Base-by-base conservation (phyloP, 2,329 filamentous ascomycete species). In the Fusarium protoensiforme region DNA sequence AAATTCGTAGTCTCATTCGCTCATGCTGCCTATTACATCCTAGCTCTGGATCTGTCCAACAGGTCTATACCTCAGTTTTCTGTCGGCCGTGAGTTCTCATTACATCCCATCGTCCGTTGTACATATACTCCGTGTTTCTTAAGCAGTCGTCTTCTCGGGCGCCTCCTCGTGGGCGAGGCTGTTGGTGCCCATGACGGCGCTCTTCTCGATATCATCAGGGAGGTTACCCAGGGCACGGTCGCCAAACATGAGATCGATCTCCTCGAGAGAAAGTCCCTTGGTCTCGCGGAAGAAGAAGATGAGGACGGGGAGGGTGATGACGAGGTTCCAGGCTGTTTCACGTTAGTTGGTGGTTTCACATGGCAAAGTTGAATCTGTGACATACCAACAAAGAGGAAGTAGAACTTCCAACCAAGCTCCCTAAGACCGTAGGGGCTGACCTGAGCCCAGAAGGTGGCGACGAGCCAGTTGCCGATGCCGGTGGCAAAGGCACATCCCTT, bases 261-360 rank as follows among this genome's bases (percentile, higher is more conserved):
- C 88, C 74, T 91, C 89, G 0, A 91, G 77, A 24, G 80, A 80
- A 31, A 78, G 38, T 11, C 87, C 83, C 74, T 87, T 88, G 0
- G 87, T 89, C 79, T 89, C 87, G 39, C 83, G 86, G 78, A 90
- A 89, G 63, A 87, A 80, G 64, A 85, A 82, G 69, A 83, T 85
- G 7, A 87, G 81, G 58, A 83, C 80, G 0, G 84, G 84, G 10
- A 86, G 80, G 7, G 75, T 76, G 59, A 81, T 74, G 31, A 76
- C 64, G 27, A 80, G 67, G 69, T 84, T 82, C 67, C 81, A 81
- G 51, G 80, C 75, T 77, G 13, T 31, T 24, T 10, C 7, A 2
- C 24, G 57, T 70, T 39, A 75, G 69, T 88, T 84, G 69, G 80
- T 7, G 20, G 2, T 4, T 33, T 82, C 67, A 2, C 79, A 83